Percentiles rank a stretch among this genome's conserved stretches.
phyloP scores from a whole-genome alignment of 1,284 basidiomycete genomes.

The Pseudozyma tsukubaensis region DNA sequence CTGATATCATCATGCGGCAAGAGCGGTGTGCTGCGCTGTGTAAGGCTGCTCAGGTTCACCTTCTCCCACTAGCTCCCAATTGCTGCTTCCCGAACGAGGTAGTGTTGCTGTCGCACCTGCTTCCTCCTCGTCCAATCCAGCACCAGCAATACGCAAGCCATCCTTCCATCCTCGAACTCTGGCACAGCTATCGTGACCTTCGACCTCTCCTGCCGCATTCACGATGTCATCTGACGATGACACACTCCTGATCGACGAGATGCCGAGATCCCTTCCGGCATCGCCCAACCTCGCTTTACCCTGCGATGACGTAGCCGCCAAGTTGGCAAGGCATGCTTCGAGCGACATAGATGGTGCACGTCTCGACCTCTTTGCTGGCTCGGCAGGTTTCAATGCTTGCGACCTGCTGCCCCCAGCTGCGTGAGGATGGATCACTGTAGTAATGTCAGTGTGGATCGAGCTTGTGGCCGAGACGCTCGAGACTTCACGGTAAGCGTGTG shows the following conservation, averaged over 20 bases:
- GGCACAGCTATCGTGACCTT: conserved; percentile 16
- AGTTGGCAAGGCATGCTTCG: conserved; percentile 42
- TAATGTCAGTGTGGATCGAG: conserved; percentile 48
- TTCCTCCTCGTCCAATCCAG: conserved; percentile 24
- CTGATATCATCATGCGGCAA: conserved; percentile 19
- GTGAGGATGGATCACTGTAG: conserved; percentile 42
- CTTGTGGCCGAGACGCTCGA: conserved; percentile 42
- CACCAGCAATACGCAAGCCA: conserved; percentile 44
- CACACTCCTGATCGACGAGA: conserved; percentile 41
- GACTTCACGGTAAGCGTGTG: conserved; percentile 26
- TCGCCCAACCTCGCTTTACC: conserved; percentile 38
- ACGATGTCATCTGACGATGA: conserved; percentile 39
- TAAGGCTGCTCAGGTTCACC: conserved; percentile 19
- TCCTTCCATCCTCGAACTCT: conserved; percentile 49
- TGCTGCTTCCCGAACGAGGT: conserved; percentile 44
- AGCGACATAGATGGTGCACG: conserved; percentile 48
- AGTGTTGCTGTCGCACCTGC: conserved; percentile 2
- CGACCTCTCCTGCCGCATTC: conserved; percentile 15
- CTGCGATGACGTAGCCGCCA: conserved; percentile 36
- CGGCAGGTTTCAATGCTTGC: conserved; percentile 5
- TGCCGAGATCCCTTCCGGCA: conserved; percentile 35
- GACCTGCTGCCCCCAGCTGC: background rate
- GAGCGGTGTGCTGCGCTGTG: conserved; percentile 8
- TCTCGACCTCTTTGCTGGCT: conserved; percentile 26
- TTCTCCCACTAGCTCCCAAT: conserved; percentile 47